These are phyloP conservation scores for Rhodotorula sp. DNA, from an alignment of 1,284 basidiomycete species.

Conservation along the genomic window DNA sequence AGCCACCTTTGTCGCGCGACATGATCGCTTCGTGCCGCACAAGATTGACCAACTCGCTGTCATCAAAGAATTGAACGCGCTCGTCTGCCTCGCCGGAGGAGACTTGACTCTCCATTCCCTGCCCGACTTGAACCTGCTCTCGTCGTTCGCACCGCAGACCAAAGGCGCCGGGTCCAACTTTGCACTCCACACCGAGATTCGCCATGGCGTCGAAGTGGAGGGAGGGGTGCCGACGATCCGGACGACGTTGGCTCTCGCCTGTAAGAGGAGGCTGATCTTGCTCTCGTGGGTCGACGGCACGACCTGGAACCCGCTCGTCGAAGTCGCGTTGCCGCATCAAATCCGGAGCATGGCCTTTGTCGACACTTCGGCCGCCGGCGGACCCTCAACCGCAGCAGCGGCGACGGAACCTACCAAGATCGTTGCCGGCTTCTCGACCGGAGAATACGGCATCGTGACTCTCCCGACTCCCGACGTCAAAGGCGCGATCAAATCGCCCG, in stretches of 20 bases:
- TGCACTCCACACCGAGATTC: constrained; percentile 19
- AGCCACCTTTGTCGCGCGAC: constrained; percentile 62
- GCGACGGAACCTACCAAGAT: constrained; percentile 44
- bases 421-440: constrained; percentile 73
- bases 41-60: constrained; percentile 83
- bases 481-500: neutral
- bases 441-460: constrained; percentile 72
- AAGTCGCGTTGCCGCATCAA: constrained; percentile 70
- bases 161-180: constrained; percentile 17
- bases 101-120: constrained; percentile 32
- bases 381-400: neutral
- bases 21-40: constrained; percentile 63
- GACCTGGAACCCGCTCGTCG: constrained; percentile 66
- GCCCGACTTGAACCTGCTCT: constrained; percentile 23
- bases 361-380: neutral
- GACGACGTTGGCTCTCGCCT: constrained; percentile 80
- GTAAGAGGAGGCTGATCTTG: constrained; percentile 76
- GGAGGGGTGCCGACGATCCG: constrained; percentile 50
- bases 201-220: neutral
- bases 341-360: constrained; percentile 45
- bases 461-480: constrained; percentile 48
- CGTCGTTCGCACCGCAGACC: constrained; percentile 28
- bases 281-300: constrained; percentile 80
- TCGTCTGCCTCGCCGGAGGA: constrained; percentile 61
- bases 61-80: constrained; percentile 74